Percentiles rank a stretch among this genome's conserved stretches.
Conservation (phyloP, 495 filamentous ascomycete species). For the Podospora sp. region DNA sequence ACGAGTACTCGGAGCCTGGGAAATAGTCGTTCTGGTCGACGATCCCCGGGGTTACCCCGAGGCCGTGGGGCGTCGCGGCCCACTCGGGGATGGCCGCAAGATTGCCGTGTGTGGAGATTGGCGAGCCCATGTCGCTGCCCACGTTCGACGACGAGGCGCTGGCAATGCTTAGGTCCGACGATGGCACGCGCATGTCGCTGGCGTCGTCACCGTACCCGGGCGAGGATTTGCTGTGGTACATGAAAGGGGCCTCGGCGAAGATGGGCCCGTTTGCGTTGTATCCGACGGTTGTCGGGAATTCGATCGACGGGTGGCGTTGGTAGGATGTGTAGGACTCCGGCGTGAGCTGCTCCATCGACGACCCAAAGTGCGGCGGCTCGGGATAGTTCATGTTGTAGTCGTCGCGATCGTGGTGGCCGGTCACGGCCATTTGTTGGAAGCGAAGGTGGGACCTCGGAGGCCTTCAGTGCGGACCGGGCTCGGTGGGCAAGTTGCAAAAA, state of each 20-base stretch:
- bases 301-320: conserved; percentile 40
- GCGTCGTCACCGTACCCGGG: conserved; percentile 50
- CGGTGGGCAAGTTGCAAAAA: conserved; percentile 13
- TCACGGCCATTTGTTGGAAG: conserved; percentile 21
- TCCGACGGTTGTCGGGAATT: conserved; percentile 43
- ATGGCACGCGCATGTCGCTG: conserved; percentile 49
- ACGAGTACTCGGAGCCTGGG: conserved; percentile 60
- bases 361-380: conserved; percentile 45
- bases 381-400: conserved; percentile 48
- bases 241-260: conserved; percentile 42
- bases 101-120: conserved; percentile 66
- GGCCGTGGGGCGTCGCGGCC: conserved; percentile 57
- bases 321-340: conserved; percentile 43
- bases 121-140: conserved; percentile 80
- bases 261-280: conserved; percentile 38
- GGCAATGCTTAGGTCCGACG: conserved; percentile 69
- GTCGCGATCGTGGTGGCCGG: conserved; percentile 34
- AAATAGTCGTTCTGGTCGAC: conserved; percentile 63
- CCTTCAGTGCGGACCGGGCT: conserved; percentile 9
- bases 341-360: conserved; percentile 45
- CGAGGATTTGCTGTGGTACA: conserved; percentile 41
- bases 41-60: conserved; percentile 68
- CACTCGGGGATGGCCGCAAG: conserved; percentile 61
- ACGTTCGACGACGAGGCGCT: conserved; percentile 81
- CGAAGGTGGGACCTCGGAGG: conserved; percentile 12